A percentile compares a stretch with the other conserved stretches of the same genome.
These are phyloP conservation scores for Scedosporium dehoogii DNA, from an alignment of 2,329 filamentous ascomycete genomes.

Conservation along the genomic window DNA sequence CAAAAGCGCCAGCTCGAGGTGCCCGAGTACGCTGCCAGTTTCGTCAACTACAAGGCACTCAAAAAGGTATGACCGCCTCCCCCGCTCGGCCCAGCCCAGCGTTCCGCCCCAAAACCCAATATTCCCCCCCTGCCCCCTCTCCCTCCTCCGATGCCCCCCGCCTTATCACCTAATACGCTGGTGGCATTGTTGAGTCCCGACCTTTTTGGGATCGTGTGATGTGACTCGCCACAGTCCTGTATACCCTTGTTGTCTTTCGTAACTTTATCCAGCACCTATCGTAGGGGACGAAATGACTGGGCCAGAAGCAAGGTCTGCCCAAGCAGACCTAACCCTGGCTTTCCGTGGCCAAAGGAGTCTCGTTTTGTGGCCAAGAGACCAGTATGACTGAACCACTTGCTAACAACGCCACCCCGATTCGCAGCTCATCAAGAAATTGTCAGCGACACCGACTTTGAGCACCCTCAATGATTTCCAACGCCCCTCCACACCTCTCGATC, in stretches of 20 bases:
- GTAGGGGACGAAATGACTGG: not conserved
- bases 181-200: not conserved
- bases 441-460: constrained; percentile 74
- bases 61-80: constrained; percentile 66
- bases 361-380: not conserved
- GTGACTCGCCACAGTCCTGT: not conserved
- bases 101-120: constrained; percentile 6
- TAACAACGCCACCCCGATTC: not conserved
- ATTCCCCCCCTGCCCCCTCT: not conserved
- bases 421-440: constrained; percentile 97
- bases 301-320: not conserved
- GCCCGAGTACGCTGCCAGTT: constrained; percentile 97
- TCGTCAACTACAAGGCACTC: constrained; percentile 97
- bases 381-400: not conserved
- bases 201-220: not conserved
- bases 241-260: not conserved
- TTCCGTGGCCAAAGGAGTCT: not conserved
- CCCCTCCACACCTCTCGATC: constrained; percentile 46
- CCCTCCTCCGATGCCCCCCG: not conserved
- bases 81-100: not conserved
- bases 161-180: constrained; percentile 5
- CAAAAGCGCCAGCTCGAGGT: constrained; percentile 98
- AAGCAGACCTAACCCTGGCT: not conserved
- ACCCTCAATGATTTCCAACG: constrained; percentile 58
- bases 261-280: not conserved